These are phyloP conservation scores for Leccinum incarnatum DNA, from an alignment of 768 basidiomycete species.

Conservation along the genomic window DNA sequence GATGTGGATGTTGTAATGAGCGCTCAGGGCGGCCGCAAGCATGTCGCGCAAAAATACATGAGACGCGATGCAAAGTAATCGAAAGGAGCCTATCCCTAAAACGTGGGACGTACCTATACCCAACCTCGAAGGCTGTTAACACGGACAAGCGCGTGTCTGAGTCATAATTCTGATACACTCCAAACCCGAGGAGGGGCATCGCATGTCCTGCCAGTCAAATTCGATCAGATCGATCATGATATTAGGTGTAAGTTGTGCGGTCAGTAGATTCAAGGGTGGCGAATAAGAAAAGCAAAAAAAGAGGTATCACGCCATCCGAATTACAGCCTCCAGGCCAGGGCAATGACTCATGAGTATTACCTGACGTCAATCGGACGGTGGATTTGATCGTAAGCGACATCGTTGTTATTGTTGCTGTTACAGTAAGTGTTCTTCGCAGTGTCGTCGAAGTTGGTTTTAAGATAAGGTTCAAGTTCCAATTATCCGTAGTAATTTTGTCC, in stretches of 20 bases:
- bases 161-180: constrained; percentile 63
- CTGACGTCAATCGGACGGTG: constrained; percentile 34
- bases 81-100: background rate
- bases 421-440: no score
- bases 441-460: no score
- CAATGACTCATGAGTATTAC: constrained; percentile 17
- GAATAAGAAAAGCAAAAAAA: background rate
- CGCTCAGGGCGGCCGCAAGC: constrained; percentile 29
- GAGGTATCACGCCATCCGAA: background rate
- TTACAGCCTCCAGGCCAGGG: background rate
- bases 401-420: background rate
- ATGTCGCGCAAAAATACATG: background rate
- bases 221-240: constrained; percentile 4
- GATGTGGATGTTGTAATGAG: background rate
- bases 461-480: no score
- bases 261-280: background rate
- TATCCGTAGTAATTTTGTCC: no score
- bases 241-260: background rate
- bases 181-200: constrained; percentile 69
- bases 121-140: constrained; percentile 58
- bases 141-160: constrained; percentile 48
- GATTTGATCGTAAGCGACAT: constrained; percentile 33
- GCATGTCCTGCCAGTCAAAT: constrained; percentile 39
- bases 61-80: background rate
- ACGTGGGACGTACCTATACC: constrained; percentile 49